Evolutionary conservation across 2,329 filamentous ascomycete species (phyloP).

Genomic region (Aureobasidium sp.): DNA sequence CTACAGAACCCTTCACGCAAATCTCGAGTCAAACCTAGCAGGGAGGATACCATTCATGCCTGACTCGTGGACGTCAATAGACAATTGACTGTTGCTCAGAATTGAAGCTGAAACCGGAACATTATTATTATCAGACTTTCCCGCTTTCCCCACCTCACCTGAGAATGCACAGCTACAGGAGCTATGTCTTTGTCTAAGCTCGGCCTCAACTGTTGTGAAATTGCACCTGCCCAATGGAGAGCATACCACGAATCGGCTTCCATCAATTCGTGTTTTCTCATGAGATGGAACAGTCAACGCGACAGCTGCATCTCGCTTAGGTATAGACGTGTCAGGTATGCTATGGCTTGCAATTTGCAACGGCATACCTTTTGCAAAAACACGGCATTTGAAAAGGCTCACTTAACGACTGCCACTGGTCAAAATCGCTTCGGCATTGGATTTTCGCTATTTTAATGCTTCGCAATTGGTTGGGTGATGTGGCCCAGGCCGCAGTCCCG

Average conservation of each 20-base stretch:
- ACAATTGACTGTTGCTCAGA: background rate
- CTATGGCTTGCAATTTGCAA: background rate
- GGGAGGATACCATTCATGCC: background rate
- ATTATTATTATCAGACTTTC: background rate
- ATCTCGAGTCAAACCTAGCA: background rate
- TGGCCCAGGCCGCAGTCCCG: background rate
- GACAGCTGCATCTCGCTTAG: background rate
- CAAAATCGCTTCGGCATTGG: background rate
- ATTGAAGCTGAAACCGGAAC: background rate
- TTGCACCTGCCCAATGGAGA: background rate
- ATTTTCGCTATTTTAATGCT: background rate
- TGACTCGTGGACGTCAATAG: background rate
- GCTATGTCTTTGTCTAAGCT: background rate
- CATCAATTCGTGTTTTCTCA: background rate
- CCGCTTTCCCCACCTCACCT: background rate
- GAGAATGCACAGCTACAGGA: background rate
- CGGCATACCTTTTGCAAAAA: background rate
- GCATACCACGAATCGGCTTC: background rate
- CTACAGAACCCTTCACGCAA: background rate
- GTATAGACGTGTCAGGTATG: background rate
- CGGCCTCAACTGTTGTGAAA: background rate
- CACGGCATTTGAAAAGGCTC: background rate
- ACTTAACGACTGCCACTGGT: background rate
- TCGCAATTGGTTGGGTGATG: conserved; percentile 3
- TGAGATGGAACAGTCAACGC: background rate